These are phyloP conservation scores for Vigna reflexopilosa DNA, from an alignment of 306 rosid genomes.

Conservation along the genomic window DNA sequence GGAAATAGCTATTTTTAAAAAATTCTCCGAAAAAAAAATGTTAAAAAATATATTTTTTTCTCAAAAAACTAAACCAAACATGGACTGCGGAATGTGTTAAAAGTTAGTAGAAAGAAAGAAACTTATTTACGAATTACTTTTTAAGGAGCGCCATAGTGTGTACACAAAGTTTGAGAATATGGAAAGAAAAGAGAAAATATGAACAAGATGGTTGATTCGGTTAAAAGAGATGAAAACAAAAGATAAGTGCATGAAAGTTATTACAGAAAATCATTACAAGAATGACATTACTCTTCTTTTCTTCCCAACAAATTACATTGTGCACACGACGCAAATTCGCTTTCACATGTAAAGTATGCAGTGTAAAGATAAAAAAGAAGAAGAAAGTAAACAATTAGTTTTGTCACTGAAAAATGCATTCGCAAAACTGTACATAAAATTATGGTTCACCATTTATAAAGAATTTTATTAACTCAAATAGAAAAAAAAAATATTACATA, in stretches of 20 bases:
- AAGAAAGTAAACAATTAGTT: background rate
- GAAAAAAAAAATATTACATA: background rate
- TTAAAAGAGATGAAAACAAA: background rate
- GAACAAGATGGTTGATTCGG: background rate
- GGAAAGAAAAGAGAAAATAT: background rate
- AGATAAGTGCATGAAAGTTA: background rate
- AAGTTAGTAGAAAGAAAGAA: background rate
- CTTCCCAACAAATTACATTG: background rate
- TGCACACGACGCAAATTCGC: slow-evolving; percentile 6
- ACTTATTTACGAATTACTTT: background rate
- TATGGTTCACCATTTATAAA: background rate
- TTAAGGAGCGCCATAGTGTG: background rate
- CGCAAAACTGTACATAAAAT: background rate
- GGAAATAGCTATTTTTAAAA: background rate
- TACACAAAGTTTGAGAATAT: background rate
- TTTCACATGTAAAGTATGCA: slow-evolving; percentile 17
- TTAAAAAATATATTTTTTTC: too few species aligned
- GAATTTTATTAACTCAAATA: background rate
- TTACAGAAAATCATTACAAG: background rate
- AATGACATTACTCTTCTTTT: background rate
- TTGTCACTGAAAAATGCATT: background rate
- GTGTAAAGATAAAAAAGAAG: background rate
- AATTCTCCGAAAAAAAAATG: too few species aligned
- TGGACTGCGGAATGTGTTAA: background rate
- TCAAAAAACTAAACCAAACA: background rate